Percentiles rank a stretch among this genome's conserved stretches.
These are phyloP conservation scores for Nannochloropsis granulata DNA, from an alignment of 108 stramenopile species.

Conservation along the genomic window DNA sequence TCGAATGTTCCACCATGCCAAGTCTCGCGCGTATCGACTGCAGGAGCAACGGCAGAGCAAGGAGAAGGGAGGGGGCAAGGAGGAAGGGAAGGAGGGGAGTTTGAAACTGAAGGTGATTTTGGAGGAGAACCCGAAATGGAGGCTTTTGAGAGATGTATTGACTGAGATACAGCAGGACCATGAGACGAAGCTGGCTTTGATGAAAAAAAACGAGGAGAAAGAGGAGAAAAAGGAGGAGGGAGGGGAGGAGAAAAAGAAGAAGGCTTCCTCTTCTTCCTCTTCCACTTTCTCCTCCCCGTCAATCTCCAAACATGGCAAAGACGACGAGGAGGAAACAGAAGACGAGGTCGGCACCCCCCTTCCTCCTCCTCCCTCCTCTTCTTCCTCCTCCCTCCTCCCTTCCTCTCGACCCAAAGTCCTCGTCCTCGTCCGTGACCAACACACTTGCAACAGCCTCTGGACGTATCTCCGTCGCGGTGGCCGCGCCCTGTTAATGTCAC, in stretches of 20 bases:
- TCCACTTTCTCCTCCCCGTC: too few species aligned
- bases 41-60: neutral
- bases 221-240: neutral
- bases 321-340: neutral
- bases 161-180: slow-evolving; percentile 48
- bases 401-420: slow-evolving; percentile 32
- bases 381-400: neutral
- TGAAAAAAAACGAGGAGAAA: too few species aligned
- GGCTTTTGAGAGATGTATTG: slow-evolving; percentile 56
- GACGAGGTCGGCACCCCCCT: neutral
- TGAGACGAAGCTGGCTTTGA: neutral
- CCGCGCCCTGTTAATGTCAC: neutral
- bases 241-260: slow-evolving; percentile 1
- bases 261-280: too few species aligned
- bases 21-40: slow-evolving; percentile 62
- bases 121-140: slow-evolving; percentile 89
- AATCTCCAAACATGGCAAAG: too few species aligned
- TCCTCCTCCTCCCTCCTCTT: neutral
- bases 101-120: slow-evolving; percentile 44
- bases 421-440: slow-evolving; percentile 76
- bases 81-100: neutral
- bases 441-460: slow-evolving; percentile 47
- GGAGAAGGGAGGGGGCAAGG: neutral
- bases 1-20: slow-evolving; percentile 67
- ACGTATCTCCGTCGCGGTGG: slow-evolving; percentile 34